A percentile compares a stretch with the other conserved stretches of the same genome.
These are phyloP conservation scores for Dipodascus albidus DNA, from an alignment of 805 yeast species.

Conservation along the genomic window DNA sequence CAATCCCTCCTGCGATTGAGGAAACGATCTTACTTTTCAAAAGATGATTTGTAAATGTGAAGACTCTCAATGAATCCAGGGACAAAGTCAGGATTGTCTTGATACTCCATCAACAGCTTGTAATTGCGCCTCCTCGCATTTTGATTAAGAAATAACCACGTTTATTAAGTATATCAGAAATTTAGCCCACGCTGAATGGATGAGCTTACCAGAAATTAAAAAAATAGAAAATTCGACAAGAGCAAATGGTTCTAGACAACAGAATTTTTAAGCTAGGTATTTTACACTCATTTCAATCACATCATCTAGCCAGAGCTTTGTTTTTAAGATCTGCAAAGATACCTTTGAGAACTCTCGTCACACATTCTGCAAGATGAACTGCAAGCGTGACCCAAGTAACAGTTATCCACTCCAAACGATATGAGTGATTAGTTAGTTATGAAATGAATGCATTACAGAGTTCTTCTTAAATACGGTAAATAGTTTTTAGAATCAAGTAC, in stretches of 20 bases:
- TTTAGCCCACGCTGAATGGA: constrained; percentile 43
- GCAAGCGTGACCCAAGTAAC: constrained; percentile 43
- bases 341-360: constrained; percentile 43
- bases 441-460: constrained; percentile 2
- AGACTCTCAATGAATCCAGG: constrained; percentile 49
- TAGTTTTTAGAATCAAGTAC: constrained; percentile 4
- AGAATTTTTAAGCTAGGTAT: constrained; percentile 36
- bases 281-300: constrained; percentile 17
- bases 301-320: constrained; percentile 14
- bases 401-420: constrained; percentile 2
- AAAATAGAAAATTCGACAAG: constrained; percentile 43
- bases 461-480: background rate
- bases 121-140: constrained; percentile 13
- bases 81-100: constrained; percentile 7
- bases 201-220: constrained; percentile 57
- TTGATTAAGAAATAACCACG: constrained; percentile 8
- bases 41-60: constrained; percentile 45
- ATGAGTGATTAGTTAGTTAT: constrained; percentile 2
- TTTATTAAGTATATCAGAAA: constrained; percentile 9
- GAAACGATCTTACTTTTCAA: constrained; percentile 41
- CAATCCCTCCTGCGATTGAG: constrained; percentile 69
- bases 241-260: constrained; percentile 46
- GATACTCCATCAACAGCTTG: constrained; percentile 6
- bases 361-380: constrained; percentile 60
- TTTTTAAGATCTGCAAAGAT: constrained; percentile 39